Base-by-base conservation (phyloP, 495 filamentous ascomycete species). In the Penicillium diatomitis region DNA sequence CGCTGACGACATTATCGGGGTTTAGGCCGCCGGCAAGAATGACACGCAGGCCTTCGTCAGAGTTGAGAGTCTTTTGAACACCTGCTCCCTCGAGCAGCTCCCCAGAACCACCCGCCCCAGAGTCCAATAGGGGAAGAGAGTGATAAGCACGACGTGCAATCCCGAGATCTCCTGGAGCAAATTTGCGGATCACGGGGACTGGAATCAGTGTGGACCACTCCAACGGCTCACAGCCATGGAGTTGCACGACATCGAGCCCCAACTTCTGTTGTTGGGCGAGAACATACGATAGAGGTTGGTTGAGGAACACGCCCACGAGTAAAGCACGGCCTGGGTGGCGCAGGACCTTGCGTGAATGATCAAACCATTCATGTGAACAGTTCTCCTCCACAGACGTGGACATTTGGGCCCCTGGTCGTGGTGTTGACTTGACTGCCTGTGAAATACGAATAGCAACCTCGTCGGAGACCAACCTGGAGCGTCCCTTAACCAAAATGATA, bases 241-340 rank as follows among this genome's bases (percentile, higher is more conserved):
- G 76, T 58, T 98, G 92, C 4, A 98, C 84, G 38, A 92, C 72
- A 61, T 98, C 92, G n/a, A 98, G 83, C 40, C 75, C 73, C 48
- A 96, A 77, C 3, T 82, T 74, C 46, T 78, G 75, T 56, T 90
- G 87, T 58, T 90, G 78, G 38, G 76, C 75, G 27, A 96, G 67
- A 12, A 98, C 70, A 47, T 95, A 88, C 20, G 78, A 75, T 8
- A 98, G 71, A 2, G 90, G 83, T 55, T 96, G 91, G 66, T 96
- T 84, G 61, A 84, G 86, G 67, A 98, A 98, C 4, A 98, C 91
- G 45, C 92, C 92, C 32, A 95, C 94, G 29, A 98, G 76, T 31
- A 95, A 72, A 1, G 92, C 85, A 6, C 84, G 79, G 30, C 71
- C 73, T 10, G 76, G 72, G 48, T 79, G 71, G 6, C 62, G 67